Evolutionary conservation across 208 protist genomes (phyloP).

Genomic region (Crithidia brevicula): DNA sequence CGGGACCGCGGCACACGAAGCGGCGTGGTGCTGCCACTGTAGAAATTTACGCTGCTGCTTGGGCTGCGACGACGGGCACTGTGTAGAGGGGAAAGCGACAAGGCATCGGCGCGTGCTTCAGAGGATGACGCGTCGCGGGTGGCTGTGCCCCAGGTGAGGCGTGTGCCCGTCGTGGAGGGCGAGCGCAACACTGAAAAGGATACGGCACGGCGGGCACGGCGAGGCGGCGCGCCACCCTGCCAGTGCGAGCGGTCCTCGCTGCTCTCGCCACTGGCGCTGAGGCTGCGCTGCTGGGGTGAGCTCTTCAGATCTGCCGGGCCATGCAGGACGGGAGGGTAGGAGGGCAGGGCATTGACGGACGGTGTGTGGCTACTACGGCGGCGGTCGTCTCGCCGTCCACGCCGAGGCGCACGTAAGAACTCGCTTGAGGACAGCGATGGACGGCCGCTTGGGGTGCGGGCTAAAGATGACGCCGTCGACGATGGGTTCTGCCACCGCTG

Average conservation of each 20-base stretch:
- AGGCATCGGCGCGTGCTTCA: not conserved
- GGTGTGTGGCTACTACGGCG: not conserved
- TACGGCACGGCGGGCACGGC: constrained; percentile 7
- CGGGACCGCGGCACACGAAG: not conserved
- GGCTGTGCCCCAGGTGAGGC: constrained; percentile 3
- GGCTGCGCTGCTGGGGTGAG: constrained; percentile 4
- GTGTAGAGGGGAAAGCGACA: constrained; percentile 4
- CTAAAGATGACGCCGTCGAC: not conserved
- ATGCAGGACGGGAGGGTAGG: not conserved
- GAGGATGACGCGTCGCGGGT: not conserved
- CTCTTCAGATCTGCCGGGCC: not conserved
- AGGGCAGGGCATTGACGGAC: not conserved
- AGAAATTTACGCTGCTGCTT: not conserved
- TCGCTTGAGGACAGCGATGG: constrained; percentile 20
- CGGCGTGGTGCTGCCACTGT: constrained; percentile 3
- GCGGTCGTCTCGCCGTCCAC: not conserved
- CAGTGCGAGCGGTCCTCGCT: not conserved
- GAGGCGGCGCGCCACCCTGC: not conserved
- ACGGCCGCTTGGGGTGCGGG: constrained; percentile 24
- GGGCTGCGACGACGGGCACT: constrained; percentile 1
- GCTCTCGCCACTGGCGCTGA: constrained; percentile 4
- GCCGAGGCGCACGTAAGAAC: constrained; percentile 10
- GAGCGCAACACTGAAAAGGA: constrained; percentile 26
- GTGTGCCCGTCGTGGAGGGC: constrained; percentile 5
- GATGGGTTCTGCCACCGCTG: not conserved